A percentile compares a stretch with the other conserved stretches of the same genome.
These are phyloP conservation scores for Hymenoscyphus scutula DNA, from an alignment of 2,329 filamentous ascomycete genomes.

Conservation along the genomic window DNA sequence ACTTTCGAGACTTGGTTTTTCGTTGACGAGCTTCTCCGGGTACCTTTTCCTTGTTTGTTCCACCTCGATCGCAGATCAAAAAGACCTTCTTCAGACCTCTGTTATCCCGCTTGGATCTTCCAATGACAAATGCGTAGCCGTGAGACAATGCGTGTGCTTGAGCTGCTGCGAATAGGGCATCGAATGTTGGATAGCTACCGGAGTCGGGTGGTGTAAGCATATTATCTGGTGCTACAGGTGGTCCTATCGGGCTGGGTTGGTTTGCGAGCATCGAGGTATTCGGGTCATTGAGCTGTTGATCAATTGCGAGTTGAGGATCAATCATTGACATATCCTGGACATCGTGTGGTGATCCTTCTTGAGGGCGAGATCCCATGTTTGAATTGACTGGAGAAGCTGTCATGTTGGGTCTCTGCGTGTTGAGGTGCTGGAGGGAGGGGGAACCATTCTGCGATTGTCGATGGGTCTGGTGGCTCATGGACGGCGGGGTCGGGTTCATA, in stretches of 20 bases:
- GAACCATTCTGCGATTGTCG: conserved; percentile 34
- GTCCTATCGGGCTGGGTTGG: conserved; percentile 11
- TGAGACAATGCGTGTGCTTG: conserved; percentile 65
- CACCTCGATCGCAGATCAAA: conserved; percentile 64
- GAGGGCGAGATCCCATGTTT: conserved; percentile 24
- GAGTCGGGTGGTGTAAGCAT: conserved; percentile 50
- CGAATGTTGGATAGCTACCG: conserved; percentile 62
- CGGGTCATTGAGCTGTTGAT: conserved; percentile 28
- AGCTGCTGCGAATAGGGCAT: conserved; percentile 63
- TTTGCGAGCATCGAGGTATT: conserved; percentile 24
- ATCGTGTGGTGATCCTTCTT: conserved; percentile 29
- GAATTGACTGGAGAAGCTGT: conserved; percentile 31
- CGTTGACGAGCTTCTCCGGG: conserved; percentile 44
- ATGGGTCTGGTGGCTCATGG: conserved; percentile 25
- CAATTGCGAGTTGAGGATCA: conserved; percentile 35
- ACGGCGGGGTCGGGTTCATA: conserved; percentile 27
- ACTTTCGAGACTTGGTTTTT: conserved; percentile 67
- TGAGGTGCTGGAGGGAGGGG: conserved; percentile 29
- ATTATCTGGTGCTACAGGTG: conserved; percentile 28
- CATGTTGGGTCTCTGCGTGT: conserved; percentile 29
- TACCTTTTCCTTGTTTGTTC: conserved; percentile 54
- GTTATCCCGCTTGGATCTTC: conserved; percentile 62
- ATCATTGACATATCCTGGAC: conserved; percentile 37
- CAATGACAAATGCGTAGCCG: conserved; percentile 67
- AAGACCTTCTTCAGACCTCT: conserved; percentile 66